Conservation (phyloP, 1,284 basidiomycete species). For the Porogramme epimiltina region DNA sequence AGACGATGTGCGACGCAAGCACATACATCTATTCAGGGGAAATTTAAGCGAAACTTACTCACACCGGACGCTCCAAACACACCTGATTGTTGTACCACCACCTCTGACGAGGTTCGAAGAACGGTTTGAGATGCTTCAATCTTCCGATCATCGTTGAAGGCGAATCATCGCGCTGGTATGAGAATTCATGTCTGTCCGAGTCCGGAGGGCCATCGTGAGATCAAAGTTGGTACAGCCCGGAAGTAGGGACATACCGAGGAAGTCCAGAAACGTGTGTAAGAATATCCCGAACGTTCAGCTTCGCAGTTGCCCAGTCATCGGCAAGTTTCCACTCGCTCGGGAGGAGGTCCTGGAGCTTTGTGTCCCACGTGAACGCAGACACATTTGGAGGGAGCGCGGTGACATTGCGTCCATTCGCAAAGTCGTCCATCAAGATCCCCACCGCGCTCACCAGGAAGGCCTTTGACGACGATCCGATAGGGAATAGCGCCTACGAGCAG, state of each 20-base stretch:
- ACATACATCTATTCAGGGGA: slow-evolving; percentile 2
- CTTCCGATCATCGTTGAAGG: not conserved
- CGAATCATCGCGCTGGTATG: not conserved
- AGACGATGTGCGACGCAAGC: not conserved
- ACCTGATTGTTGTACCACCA: slow-evolving; percentile 1
- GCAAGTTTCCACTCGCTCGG: slow-evolving; percentile 34
- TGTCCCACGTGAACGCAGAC: slow-evolving; percentile 33
- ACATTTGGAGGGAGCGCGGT: slow-evolving; percentile 35
- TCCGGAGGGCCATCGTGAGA: too few relatives aligned
- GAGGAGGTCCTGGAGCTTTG: slow-evolving; percentile 36
- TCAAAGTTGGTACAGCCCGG: too few relatives aligned
- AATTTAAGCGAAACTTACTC: too few relatives aligned
- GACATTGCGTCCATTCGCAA: slow-evolving; percentile 33
- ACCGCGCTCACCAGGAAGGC: slow-evolving; percentile 38
- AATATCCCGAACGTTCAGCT: slow-evolving; percentile 34
- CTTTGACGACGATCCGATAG: slow-evolving; percentile 38
- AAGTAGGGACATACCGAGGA: not conserved
- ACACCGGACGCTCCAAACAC: too few relatives aligned
- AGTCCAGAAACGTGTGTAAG: slow-evolving; percentile 2
- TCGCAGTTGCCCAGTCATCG: slow-evolving; percentile 35
- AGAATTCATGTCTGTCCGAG: not conserved
- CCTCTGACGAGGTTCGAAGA: not conserved
- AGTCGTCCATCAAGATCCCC: slow-evolving; percentile 42
- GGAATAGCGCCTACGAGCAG: slow-evolving; percentile 34
- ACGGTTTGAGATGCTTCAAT: not conserved